Base-by-base conservation (phyloP, 1,284 basidiomycete species). In the Polyporus tsugae region DNA sequence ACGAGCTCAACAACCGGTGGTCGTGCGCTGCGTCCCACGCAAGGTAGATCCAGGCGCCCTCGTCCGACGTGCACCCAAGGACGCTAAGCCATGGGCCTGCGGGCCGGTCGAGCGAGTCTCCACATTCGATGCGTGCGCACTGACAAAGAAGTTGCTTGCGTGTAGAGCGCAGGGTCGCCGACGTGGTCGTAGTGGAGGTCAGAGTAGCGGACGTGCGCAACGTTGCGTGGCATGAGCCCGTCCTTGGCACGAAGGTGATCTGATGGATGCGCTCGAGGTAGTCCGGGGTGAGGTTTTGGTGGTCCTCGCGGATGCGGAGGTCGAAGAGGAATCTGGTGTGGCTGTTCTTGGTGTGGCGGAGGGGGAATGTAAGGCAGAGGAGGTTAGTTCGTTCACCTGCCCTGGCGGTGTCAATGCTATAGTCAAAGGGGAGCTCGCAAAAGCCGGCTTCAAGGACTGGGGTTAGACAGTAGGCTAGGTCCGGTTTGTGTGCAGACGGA, bases 1-100 rank as follows among this genome's bases (percentile, higher is more conserved):
- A 86, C 86, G 29, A 90, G 66, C 60, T 84, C 61, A 90, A 73
- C 62, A 89, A 77, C 35, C 83, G 79, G 80, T 82, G 82, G 76
- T 88, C 84, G 74, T 89, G 89, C 15, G 84, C 87, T 59, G 83
- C 84, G 74, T 89, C 88, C 0, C 84, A 87, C 4, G 80, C 87
- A 35, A 90, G 80, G 70, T 83, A 86, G 22, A 88, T 78, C 88
- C 88, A 89, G 5, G 83, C 69, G 19, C 87, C 87, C 60, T 86
- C 82, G 13, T 80, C 49, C 6, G 86, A 87, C 22, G 88, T 90
- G 44, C 89, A 85, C 25, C 81, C 85, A n/a, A 89, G 82, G 25
- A 85, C 74, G 66, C 85, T 86, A 66, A 89, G 68, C 73, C 41
- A 86, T 77, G 75, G 87, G 0, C 88, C 88, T 6, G 86, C 83